A percentile compares a stretch with the other conserved stretches of the same genome.
These are phyloP conservation scores for Salix arbutifolia DNA, from an alignment of 345 rosid genomes.

Conservation along the genomic window DNA sequence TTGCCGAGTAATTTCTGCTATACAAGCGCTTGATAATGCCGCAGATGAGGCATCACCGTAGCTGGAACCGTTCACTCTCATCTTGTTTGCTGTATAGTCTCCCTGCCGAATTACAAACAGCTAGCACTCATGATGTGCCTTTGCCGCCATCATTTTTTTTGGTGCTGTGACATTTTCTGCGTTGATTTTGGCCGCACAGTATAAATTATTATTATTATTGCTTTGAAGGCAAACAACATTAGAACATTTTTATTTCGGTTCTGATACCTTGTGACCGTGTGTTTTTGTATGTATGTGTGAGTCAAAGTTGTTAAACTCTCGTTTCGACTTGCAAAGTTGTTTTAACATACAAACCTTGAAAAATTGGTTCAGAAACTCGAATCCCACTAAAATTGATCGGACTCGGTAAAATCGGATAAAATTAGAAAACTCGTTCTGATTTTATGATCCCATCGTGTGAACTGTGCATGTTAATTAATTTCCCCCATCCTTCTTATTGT, in stretches of 20 bases:
- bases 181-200: background rate
- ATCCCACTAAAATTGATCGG: too few relatives aligned
- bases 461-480: too few relatives aligned
- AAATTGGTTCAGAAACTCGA: too few relatives aligned
- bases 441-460: too few relatives aligned
- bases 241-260: background rate
- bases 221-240: background rate
- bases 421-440: too few relatives aligned
- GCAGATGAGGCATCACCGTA: slow-evolving; percentile 19
- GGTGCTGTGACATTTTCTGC: background rate
- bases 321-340: too few relatives aligned
- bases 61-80: background rate
- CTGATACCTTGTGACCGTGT: too few relatives aligned
- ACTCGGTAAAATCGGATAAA: too few relatives aligned
- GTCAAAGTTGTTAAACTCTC: too few relatives aligned
- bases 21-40: slow-evolving; percentile 41
- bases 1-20: slow-evolving; percentile 71
- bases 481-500: too few relatives aligned
- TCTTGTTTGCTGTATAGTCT: background rate
- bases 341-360: too few relatives aligned
- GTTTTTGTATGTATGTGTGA: too few relatives aligned
- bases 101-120: background rate
- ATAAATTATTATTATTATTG: background rate
- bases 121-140: slow-evolving; percentile 1
- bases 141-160: background rate